A percentile compares a stretch with the other conserved stretches of the same genome.
Evolutionary conservation across 2,329 filamentous ascomycete species (phyloP).

Genomic region (Exserohilum turcica): DNA sequence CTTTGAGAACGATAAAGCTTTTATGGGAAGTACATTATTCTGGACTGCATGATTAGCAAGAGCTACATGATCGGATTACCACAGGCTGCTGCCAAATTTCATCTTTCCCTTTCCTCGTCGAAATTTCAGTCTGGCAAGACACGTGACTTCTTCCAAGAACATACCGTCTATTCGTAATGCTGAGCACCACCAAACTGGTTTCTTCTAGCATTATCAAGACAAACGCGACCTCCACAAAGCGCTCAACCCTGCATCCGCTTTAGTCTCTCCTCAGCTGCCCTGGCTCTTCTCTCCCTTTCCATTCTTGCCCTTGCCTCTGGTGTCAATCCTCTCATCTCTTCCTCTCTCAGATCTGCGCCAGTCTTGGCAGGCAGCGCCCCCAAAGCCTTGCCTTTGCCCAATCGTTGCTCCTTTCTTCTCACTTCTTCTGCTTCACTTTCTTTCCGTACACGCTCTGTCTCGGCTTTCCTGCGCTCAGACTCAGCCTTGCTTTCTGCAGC

Average conservation of each 20-base stretch:
- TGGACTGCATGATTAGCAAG: too few species aligned
- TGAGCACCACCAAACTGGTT: too few species aligned
- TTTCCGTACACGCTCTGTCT: conserved; percentile 72
- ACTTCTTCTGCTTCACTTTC: conserved; percentile 58
- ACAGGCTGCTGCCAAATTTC: too few species aligned
- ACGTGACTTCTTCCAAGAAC: too few species aligned
- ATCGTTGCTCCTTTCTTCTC: conserved; percentile 56
- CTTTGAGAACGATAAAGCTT: too few species aligned
- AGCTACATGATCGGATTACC: too few species aligned
- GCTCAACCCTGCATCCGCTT: conserved; percentile 52
- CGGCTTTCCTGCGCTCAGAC: conserved; percentile 69
- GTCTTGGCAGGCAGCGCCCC: conserved; percentile 68
- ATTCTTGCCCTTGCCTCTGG: conserved; percentile 83
- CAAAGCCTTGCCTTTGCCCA: conserved; percentile 58
- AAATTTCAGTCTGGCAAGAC: too few species aligned
- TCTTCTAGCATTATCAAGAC: too few species aligned
- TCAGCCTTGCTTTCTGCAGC: conserved; percentile 67
- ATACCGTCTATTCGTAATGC: too few species aligned
- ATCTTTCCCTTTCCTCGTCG: too few species aligned
- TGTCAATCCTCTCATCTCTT: conserved; percentile 82
- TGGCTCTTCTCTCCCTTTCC: conserved; percentile 85
- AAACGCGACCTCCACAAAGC: background rate
- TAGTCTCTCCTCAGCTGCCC: conserved; percentile 88
- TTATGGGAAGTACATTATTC: too few species aligned
- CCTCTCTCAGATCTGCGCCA: conserved; percentile 78